Conservation (phyloP, 805 yeast genomes). For the Wickerhamiella brachini region DNA sequence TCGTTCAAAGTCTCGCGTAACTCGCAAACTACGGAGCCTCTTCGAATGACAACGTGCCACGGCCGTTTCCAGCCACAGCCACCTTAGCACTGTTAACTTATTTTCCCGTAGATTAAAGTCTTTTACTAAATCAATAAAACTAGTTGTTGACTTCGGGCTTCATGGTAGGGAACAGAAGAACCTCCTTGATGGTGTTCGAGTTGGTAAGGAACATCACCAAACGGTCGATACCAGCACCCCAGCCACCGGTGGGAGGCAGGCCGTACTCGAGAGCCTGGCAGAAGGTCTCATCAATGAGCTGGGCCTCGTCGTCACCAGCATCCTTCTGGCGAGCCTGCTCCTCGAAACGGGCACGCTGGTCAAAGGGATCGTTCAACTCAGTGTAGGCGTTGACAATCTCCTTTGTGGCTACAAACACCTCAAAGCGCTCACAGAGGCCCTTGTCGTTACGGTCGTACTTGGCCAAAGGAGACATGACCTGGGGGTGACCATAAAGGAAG, state of each 20-base stretch:
- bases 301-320: conserved; percentile 99
- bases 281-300: conserved; percentile 90
- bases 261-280: conserved; percentile 97
- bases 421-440: conserved; percentile 96
- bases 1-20: not conserved
- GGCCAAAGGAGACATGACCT: conserved; percentile 99
- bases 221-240: conserved; percentile 99
- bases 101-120: not conserved
- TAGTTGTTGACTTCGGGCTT: conserved; percentile 61
- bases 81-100: too few relatives aligned
- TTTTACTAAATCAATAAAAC: not conserved
- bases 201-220: conserved; percentile 95
- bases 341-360: conserved; percentile 93
- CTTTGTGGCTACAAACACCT: conserved; percentile 95
- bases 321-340: conserved; percentile 98
- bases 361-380: conserved; percentile 97
- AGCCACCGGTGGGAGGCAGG: conserved; percentile 98
- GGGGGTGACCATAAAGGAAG: conserved; percentile 96
- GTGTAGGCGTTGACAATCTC: conserved; percentile 98
- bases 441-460: conserved; percentile 85
- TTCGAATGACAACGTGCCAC: not conserved
- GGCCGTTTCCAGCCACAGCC: too few relatives aligned
- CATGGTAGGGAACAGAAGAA: conserved; percentile 93
- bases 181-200: conserved; percentile 95
- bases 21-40: not conserved